A percentile compares a stretch with the other conserved stretches of the same genome.
Evolutionary conservation across 768 basidiomycete genomes (phyloP).

Genomic region (Ephemerocybe angulata): DNA sequence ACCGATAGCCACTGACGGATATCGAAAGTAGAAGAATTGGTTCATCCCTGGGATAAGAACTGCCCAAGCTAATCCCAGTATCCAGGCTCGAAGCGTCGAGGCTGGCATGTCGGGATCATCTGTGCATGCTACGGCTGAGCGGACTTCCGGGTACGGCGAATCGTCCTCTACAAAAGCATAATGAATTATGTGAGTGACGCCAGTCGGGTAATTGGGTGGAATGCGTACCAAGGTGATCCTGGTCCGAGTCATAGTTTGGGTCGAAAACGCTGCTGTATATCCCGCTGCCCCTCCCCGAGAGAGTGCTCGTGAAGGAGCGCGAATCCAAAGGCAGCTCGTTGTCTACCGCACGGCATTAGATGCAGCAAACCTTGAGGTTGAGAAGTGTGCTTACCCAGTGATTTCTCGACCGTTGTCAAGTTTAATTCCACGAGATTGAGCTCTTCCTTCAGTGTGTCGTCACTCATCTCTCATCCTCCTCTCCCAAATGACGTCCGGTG

Average conservation of each 20-base stretch:
- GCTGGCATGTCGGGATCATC: constrained; percentile 66
- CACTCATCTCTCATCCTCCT: constrained; percentile 35
- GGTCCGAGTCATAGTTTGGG: constrained; percentile 15
- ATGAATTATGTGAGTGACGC: constrained; percentile 3
- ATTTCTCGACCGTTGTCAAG: constrained; percentile 29
- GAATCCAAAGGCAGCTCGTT: constrained; percentile 19
- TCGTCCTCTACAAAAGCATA: constrained; percentile 47
- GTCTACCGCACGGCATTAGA: constrained; percentile 15
- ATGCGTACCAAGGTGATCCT: constrained; percentile 9
- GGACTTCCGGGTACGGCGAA: constrained; percentile 82
- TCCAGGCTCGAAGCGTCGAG: constrained; percentile 57
- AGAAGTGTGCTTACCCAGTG: constrained; percentile 22
- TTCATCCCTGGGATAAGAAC: constrained; percentile 69
- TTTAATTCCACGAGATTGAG: constrained; percentile 20
- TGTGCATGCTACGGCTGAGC: constrained; percentile 70
- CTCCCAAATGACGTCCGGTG: constrained; percentile 5
- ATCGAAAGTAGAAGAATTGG: constrained; percentile 75
- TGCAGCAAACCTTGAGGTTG: not conserved
- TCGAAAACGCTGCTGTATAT: constrained; percentile 10
- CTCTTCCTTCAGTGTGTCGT: constrained; percentile 27
- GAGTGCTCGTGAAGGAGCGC: constrained; percentile 18
- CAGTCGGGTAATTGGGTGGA: not conserved
- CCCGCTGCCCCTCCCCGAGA: constrained; percentile 13
- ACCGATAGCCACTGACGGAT: constrained; percentile 60
- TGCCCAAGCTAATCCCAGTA: constrained; percentile 53